Conservation (phyloP, 805 yeast genomes). For the Metschnikowia lochheadii region DNA sequence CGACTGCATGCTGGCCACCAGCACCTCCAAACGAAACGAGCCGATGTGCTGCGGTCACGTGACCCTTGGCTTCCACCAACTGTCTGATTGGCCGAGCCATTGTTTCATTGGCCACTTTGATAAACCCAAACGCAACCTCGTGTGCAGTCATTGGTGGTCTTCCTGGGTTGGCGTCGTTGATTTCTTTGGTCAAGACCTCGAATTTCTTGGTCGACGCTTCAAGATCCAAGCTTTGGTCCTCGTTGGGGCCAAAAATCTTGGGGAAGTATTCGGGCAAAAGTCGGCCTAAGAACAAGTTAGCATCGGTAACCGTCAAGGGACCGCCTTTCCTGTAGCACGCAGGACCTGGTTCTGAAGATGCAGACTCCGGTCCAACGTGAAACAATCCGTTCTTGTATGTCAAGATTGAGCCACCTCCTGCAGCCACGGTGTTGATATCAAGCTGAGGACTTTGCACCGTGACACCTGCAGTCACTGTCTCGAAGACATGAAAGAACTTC, state of each 20-base stretch:
- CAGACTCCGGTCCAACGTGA: conserved; percentile 20
- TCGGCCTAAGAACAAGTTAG: conserved; percentile 17
- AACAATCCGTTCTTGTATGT: conserved; percentile 18
- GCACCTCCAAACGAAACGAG: conserved; percentile 20
- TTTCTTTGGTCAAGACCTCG: conserved; percentile 11
- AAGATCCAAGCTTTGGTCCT: conserved; percentile 14
- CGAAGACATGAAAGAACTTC: conserved; percentile 38
- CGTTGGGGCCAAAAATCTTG: conserved; percentile 16
- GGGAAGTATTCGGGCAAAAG: conserved; percentile 19
- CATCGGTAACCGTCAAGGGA: conserved; percentile 20
- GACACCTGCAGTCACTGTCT: conserved; percentile 43
- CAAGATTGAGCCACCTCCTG: conserved; percentile 42
- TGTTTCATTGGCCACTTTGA: conserved; percentile 19
- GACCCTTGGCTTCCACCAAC: conserved; percentile 19
- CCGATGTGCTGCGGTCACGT: conserved; percentile 15
- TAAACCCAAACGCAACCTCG: conserved; percentile 18
- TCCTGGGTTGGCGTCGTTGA: conserved; percentile 12
- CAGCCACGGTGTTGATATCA: conserved; percentile 44
- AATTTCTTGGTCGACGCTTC: conserved; percentile 13
- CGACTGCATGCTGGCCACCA: conserved; percentile 20
- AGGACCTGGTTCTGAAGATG: conserved; percentile 19
- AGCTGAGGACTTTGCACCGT: conserved; percentile 43
- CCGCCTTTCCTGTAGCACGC: conserved; percentile 22
- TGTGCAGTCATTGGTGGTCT: conserved; percentile 15
- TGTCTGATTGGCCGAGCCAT: conserved; percentile 20